These are phyloP conservation scores for Claviceps spartinae DNA, from an alignment of 2,329 filamentous ascomycete species.

Conservation along the genomic window DNA sequence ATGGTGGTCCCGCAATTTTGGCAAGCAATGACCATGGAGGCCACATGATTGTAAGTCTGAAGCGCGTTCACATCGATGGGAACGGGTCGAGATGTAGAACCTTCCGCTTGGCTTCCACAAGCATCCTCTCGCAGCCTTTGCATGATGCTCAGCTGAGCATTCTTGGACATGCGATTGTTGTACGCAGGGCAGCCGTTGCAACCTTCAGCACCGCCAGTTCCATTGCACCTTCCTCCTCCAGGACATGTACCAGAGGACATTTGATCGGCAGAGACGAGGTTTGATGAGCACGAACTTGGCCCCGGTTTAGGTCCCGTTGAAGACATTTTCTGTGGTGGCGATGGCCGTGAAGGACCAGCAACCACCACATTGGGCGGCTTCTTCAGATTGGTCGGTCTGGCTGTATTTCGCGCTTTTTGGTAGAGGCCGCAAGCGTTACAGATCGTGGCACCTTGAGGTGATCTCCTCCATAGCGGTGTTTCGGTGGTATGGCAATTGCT, in stretches of 20 bases:
- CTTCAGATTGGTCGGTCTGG: constrained; percentile 81
- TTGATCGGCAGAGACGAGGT: constrained; percentile 66
- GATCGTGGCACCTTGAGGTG: constrained; percentile 84
- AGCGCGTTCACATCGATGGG: constrained; percentile 23
- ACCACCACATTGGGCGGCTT: constrained; percentile 46
- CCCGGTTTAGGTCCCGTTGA: constrained; percentile 26
- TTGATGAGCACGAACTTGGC: constrained; percentile 38
- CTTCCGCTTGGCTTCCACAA: constrained; percentile 16
- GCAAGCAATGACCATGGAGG: constrained; percentile 61
- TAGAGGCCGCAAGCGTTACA: constrained; percentile 97
- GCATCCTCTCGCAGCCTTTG: constrained; percentile 27
- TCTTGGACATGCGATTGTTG: constrained; percentile 92
- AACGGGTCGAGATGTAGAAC: constrained; percentile 14
- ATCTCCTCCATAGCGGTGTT: constrained; percentile 89
- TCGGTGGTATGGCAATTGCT: constrained; percentile 93
- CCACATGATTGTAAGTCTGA: constrained; percentile 17
- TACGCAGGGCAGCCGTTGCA: constrained; percentile 94
- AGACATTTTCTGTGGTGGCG: constrained; percentile 23
- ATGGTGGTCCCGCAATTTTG: constrained; percentile 96
- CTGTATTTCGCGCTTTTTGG: constrained; percentile 81
- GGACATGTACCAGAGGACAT: constrained; percentile 78
- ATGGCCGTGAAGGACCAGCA: constrained; percentile 28
- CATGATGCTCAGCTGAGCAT: constrained; percentile 53
- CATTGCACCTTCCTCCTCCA: constrained; percentile 88
- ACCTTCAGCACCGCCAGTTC: constrained; percentile 86